Conservation (phyloP, 768 basidiomycete species). For the Jaapia argillacea region DNA sequence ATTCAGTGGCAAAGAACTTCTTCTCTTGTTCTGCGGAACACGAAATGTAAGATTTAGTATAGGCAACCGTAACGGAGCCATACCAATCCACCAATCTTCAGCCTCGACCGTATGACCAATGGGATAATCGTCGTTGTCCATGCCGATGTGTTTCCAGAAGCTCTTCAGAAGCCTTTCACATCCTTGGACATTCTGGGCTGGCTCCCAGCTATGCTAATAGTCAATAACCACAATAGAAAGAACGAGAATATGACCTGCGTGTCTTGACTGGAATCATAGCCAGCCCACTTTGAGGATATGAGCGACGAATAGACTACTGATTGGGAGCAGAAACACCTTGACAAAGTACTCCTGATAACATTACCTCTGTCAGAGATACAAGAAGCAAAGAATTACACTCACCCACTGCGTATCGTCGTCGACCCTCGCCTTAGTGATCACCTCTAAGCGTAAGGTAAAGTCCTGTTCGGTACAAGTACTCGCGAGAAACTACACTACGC, state of each 20-base stretch:
- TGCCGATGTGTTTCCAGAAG: conserved; percentile 45
- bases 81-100: conserved; percentile 49
- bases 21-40: conserved; percentile 29
- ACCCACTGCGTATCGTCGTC: conserved; percentile 42
- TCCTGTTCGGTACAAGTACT: background rate
- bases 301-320: background rate
- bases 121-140: conserved; percentile 43
- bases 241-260: background rate
- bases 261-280: conserved; percentile 29
- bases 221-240: background rate
- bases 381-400: too few species aligned
- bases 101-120: conserved; percentile 36
- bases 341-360: conserved; percentile 50
- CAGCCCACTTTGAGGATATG: conserved; percentile 45
- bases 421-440: conserved; percentile 50
- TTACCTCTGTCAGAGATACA: background rate
- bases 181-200: conserved; percentile 41
- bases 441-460: conserved; percentile 31
- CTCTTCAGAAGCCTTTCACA: conserved; percentile 48
- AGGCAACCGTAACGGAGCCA: too few species aligned
- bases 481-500: conserved; percentile 1
- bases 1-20: conserved; percentile 21
- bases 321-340: conserved; percentile 33
- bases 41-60: background rate
- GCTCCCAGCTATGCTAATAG: conserved; percentile 50